Conservation (phyloP, 208 protist species). For the Leishmania gerbilli region DNA sequence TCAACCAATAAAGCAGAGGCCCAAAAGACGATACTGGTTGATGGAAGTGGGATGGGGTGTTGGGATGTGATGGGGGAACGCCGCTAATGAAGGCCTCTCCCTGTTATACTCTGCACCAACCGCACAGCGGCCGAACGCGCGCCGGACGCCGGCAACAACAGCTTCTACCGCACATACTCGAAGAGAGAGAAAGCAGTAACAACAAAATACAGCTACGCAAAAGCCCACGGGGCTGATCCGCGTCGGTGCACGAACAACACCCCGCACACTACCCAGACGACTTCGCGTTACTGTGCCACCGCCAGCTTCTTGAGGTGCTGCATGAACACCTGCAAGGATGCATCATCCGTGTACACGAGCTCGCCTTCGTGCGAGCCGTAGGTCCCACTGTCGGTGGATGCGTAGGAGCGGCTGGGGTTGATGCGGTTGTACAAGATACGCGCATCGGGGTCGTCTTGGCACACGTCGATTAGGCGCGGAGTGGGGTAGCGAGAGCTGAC, state of each 20-base stretch:
- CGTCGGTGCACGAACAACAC: background rate
- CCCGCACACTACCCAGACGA: background rate
- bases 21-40: slow-evolving; percentile 3
- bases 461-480: slow-evolving; percentile 96
- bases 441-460: slow-evolving; percentile 95
- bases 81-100: background rate
- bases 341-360: slow-evolving; percentile 98
- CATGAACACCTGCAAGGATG: slow-evolving; percentile 97
- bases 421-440: slow-evolving; percentile 98
- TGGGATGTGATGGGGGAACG: background rate
- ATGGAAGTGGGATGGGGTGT: background rate
- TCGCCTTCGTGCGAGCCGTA: slow-evolving; percentile 81
- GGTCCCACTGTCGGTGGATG: slow-evolving; percentile 40
- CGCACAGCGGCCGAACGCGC: background rate
- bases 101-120: background rate
- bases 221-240: background rate
- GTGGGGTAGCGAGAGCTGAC: slow-evolving; percentile 93
- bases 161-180: background rate
- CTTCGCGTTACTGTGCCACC: slow-evolving; percentile 64
- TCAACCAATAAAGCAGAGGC: background rate
- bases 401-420: slow-evolving; percentile 97
- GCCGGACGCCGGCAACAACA: background rate
- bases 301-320: slow-evolving; percentile 97
- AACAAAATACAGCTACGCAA: background rate
- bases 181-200: background rate